These are phyloP conservation scores for Jackrogersella minutella DNA, from an alignment of 495 filamentous ascomycete species.

Conservation along the genomic window DNA sequence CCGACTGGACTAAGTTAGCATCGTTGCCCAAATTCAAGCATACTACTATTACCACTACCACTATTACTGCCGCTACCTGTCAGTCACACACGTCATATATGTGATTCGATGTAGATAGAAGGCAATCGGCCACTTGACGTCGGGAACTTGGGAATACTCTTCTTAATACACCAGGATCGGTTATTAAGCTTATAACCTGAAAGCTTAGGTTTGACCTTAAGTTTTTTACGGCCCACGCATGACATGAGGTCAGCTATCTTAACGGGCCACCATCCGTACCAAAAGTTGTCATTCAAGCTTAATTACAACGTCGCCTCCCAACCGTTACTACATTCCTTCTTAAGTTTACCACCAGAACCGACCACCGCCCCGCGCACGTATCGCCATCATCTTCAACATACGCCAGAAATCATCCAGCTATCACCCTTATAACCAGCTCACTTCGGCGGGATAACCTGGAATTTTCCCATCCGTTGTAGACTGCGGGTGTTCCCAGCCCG, in stretches of 20 bases:
- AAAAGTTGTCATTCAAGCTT: conserved; percentile 37
- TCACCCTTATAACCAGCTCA: conserved; percentile 10
- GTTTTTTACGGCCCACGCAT: conserved; percentile 37
- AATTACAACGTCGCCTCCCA: conserved; percentile 30
- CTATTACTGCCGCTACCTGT: not conserved
- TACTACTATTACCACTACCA: too few relatives aligned
- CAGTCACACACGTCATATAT: conserved; percentile 31
- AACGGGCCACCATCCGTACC: conserved; percentile 26
- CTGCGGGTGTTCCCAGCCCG: conserved; percentile 43
- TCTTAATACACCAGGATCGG: not conserved
- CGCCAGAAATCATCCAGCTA: not conserved
- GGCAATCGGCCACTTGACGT: conserved; percentile 28
- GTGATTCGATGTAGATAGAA: conserved; percentile 22
- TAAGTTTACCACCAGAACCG: not conserved
- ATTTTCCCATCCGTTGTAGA: conserved; percentile 31
- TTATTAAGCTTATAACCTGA: conserved; percentile 1
- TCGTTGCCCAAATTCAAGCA: not conserved
- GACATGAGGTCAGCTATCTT: conserved; percentile 44
- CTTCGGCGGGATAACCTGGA: conserved; percentile 14
- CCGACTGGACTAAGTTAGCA: not conserved
- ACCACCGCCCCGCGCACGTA: conserved; percentile 6
- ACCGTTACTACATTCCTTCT: conserved; percentile 15
- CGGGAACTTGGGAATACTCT: conserved; percentile 6
- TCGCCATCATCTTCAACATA: conserved; percentile 2
- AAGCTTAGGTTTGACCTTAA: conserved; percentile 28